Conservation (phyloP, 2,329 filamentous ascomycete genomes). For the Cordyceps militaris region DNA sequence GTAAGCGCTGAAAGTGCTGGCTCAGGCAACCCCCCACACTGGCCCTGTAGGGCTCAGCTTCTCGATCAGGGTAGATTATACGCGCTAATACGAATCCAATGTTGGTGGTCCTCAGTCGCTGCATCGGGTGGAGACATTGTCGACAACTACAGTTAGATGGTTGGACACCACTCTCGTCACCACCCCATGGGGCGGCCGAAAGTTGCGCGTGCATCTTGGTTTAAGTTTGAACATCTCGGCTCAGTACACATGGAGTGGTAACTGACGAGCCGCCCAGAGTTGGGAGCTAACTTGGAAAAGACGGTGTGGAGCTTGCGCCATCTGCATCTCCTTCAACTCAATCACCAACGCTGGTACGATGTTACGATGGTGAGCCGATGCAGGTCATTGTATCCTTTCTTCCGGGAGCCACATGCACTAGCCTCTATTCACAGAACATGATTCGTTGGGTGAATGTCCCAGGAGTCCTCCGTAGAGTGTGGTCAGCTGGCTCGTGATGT, state of each 20-base stretch:
- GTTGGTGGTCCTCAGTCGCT: neutral
- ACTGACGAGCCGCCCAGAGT: neutral
- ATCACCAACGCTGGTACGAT: constrained; percentile 11
- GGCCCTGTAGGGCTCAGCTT: constrained; percentile 6
- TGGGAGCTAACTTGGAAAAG: neutral
- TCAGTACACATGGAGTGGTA: neutral
- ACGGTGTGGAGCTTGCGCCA: constrained; percentile 8
- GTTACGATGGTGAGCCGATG: neutral
- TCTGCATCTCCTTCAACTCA: constrained; percentile 1
- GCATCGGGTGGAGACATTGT: neutral
- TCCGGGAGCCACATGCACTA: neutral
- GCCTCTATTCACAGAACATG: neutral
- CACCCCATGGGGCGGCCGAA: neutral
- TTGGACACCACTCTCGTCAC: too few species aligned
- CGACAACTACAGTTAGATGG: neutral
- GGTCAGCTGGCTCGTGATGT: neutral
- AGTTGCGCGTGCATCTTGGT: neutral
- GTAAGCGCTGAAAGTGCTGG: constrained; percentile 9
- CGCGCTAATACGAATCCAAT: neutral
- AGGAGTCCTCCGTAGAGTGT: neutral
- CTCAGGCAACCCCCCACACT: constrained; percentile 3
- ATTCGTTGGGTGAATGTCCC: neutral
- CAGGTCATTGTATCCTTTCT: neutral
- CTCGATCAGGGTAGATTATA: neutral
- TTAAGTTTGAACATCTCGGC: neutral